A percentile compares a stretch with the other conserved stretches of the same genome.
These are phyloP conservation scores for Tolypocladium ovalisporum DNA, from an alignment of 2,329 filamentous ascomycete species.

Conservation along the genomic window DNA sequence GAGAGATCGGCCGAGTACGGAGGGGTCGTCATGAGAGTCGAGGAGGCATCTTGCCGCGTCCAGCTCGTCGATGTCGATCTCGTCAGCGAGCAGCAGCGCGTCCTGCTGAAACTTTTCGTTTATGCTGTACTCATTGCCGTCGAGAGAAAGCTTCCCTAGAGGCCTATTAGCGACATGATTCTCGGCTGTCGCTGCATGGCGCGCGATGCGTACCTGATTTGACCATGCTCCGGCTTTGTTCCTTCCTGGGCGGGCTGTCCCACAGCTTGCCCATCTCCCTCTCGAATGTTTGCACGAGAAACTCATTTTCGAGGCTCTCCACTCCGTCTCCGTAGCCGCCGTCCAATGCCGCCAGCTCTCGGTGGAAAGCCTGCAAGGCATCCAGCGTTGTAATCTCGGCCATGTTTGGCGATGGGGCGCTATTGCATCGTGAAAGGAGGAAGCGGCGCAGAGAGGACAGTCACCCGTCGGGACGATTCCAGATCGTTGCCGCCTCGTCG, in stretches of 20 bases:
- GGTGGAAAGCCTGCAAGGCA: slow-evolving; percentile 72
- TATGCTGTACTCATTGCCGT: slow-evolving; percentile 64
- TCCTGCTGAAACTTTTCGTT: slow-evolving; percentile 83
- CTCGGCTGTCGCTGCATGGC: background rate
- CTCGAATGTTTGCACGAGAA: slow-evolving; percentile 61
- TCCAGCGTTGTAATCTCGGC: slow-evolving; percentile 62
- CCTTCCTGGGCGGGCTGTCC: slow-evolving; percentile 64
- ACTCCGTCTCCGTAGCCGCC: slow-evolving; percentile 52
- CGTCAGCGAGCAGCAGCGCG: slow-evolving; percentile 72
- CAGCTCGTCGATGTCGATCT: slow-evolving; percentile 81
- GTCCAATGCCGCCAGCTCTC: slow-evolving; percentile 68
- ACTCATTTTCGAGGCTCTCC: slow-evolving; percentile 58
- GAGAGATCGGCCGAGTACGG: slow-evolving; percentile 58
- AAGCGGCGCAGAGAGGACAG: background rate
- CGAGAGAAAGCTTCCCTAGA: slow-evolving; percentile 64
- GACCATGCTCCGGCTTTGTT: slow-evolving; percentile 62
- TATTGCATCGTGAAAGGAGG: slow-evolving; percentile 32
- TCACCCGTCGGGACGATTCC: background rate
- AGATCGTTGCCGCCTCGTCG: slow-evolving; percentile 6
- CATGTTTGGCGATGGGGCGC: slow-evolving; percentile 41
- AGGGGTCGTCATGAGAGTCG: slow-evolving; percentile 58
- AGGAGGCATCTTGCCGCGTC: slow-evolving; percentile 70
- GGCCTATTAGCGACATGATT: slow-evolving; percentile 4
- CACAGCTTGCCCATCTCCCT: slow-evolving; percentile 61
- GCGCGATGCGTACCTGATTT: slow-evolving; percentile 44